Percentiles rank a stretch among this genome's conserved stretches.
Conservation (phyloP, 306 rosid species). For the Prunus campanulata region DNA sequence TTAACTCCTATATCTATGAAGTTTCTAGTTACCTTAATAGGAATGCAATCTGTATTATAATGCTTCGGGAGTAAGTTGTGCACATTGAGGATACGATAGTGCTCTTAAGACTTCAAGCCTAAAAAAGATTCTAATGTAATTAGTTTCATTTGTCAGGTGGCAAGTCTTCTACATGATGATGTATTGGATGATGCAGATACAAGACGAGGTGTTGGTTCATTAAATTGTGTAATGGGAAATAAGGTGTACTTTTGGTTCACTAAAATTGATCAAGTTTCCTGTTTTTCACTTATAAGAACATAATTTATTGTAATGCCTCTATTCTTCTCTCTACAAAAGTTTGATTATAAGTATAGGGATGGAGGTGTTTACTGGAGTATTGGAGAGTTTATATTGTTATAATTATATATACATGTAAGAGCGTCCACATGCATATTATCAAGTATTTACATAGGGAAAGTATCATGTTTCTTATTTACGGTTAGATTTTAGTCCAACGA, state of each 20-base stretch:
- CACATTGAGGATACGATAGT: background rate
- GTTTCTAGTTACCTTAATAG: background rate
- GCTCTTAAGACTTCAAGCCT: background rate
- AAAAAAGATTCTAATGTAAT: constrained; percentile 7
- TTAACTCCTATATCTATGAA: background rate
- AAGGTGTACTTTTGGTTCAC: constrained; percentile 46
- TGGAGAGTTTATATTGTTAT: background rate
- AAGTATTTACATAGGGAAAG: background rate
- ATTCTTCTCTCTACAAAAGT: background rate
- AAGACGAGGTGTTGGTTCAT: constrained; percentile 85
- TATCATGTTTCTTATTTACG: background rate
- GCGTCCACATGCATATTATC: background rate
- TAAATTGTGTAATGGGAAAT: constrained; percentile 87
- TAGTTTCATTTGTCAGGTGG: constrained; percentile 56
- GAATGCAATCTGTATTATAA: background rate
- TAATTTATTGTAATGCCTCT: background rate
- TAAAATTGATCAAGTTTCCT: constrained; percentile 1
- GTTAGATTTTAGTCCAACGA: background rate
- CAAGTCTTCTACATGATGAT: constrained; percentile 98
- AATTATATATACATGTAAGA: background rate
- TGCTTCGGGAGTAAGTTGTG: background rate
- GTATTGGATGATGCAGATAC: constrained; percentile 98
- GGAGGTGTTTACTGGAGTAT: background rate
- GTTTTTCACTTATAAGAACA: background rate
- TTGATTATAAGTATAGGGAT: background rate